phyloP scores from a whole-genome alignment of 345 rosid species.

The Bruguiera parviflora region DNA sequence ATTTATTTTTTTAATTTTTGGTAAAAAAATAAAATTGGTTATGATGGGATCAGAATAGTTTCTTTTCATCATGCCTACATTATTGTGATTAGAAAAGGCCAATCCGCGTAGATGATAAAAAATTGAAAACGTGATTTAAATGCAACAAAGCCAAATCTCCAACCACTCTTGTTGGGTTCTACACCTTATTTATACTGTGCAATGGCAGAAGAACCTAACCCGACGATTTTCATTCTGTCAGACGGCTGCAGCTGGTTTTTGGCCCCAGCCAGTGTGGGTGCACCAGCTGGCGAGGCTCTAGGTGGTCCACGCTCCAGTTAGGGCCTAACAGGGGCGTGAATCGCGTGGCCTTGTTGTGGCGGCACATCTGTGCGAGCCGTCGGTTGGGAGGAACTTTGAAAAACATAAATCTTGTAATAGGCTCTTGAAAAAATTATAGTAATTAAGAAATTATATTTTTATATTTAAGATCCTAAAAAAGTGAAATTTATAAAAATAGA shows the following conservation, averaged over 20 bases:
- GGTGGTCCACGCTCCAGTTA: conserved; percentile 17
- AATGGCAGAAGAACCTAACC: conserved; percentile 17
- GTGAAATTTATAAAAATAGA: too few relatives aligned
- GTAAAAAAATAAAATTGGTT: too few relatives aligned
- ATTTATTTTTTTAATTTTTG: too few relatives aligned
- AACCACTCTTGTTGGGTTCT: conserved; percentile 24
- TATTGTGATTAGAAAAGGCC: neutral
- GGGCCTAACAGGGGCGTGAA: conserved; percentile 7
- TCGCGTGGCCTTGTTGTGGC: conserved; percentile 5
- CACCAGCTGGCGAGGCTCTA: neutral
- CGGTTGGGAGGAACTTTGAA: neutral
- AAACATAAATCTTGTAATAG: neutral
- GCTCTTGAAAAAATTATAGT: too few relatives aligned
- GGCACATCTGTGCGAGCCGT: too few relatives aligned
- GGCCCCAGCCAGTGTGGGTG: neutral
- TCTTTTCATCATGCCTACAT: neutral
- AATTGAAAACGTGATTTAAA: conserved; percentile 14
- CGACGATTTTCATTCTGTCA: neutral
- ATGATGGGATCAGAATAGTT: neutral
- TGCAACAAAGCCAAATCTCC: conserved; percentile 6
- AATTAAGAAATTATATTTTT: too few relatives aligned
- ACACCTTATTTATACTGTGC: conserved; percentile 21
- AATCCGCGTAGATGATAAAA: neutral
- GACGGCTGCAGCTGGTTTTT: too few relatives aligned
- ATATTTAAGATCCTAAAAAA: too few relatives aligned